Base-by-base conservation (phyloP, 1,284 basidiomycete genomes). In the Taiwanofungus camphoratus region DNA sequence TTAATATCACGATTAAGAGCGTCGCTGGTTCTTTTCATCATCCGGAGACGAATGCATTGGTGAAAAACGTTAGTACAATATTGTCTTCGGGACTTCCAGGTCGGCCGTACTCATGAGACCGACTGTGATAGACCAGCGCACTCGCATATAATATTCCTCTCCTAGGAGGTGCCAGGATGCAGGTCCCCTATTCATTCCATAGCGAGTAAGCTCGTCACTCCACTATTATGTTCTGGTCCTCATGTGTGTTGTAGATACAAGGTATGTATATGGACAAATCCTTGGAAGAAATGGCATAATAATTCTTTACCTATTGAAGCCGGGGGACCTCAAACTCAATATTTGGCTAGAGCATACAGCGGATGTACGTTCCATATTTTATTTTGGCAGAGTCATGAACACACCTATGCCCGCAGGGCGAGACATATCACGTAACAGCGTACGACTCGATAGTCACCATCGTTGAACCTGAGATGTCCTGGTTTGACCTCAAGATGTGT, bases 401-500 rank as follows among this genome's bases (percentile, higher is more conserved):
- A 36, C 11, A 41, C n/a, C 5, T 22, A 22, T 34, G 13, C 22
- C 34, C 52, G 46, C 51, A 85, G 74, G 75, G 71, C 33, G 54
- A 70, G 39, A 74, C 67, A 46, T 77, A 79, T 59, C 84, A 76
- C 33, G 70, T 87, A 35, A 72, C 74, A 2, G 91, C 86, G 0
- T 87, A 82, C 58, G 89, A 93, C 60, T 82, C 82, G 11, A 75
- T 91, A 37, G 77, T 93, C 39, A 82, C 80, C 5, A 71, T 94
- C 29, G 87, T 93, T 32, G 91, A 94, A 61, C 88, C 89, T 16
- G 78, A 83, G 49, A 59, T 76, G 15, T 87, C 87, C 26, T 75
- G 83, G 64, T 82, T 92, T 52, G 91, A 94, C 64, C 71, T 86
- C 54, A 82, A 87, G 61, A 72, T 89, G 88, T 90, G 55, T 40